Evolutionary conservation across 805 yeast species (phyloP).

Genomic region (Candida caryicola): DNA sequence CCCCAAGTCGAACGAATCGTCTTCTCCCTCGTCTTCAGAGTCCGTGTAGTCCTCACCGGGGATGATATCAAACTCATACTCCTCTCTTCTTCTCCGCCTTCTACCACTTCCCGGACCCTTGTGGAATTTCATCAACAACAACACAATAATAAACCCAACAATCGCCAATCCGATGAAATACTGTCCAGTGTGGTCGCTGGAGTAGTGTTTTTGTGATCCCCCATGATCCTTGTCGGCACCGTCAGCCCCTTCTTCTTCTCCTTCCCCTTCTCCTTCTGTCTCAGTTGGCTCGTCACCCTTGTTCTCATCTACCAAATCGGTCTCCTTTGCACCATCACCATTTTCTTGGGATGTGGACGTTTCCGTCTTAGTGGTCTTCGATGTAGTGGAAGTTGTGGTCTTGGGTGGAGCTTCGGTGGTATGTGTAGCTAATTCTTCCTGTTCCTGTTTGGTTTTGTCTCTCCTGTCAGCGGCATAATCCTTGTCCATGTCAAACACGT

Average conservation of each 20-base stretch:
- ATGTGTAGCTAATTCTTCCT: constrained; percentile 8
- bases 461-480: constrained; percentile 44
- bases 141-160: constrained; percentile 52
- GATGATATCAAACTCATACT: constrained; percentile 74
- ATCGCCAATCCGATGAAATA: constrained; percentile 59
- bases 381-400: constrained; percentile 1
- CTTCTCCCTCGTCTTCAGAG: constrained; percentile 31
- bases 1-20: constrained; percentile 36
- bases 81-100: constrained; percentile 62
- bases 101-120: constrained; percentile 38
- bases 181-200: constrained; percentile 51
- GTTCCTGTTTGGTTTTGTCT: constrained; percentile 11
- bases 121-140: constrained; percentile 46
- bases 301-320: not conserved
- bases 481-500: constrained; percentile 48
- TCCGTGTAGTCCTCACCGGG: constrained; percentile 58
- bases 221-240: constrained; percentile 24
- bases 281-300: not conserved
- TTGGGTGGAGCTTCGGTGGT: constrained; percentile 3
- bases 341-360: constrained; percentile 2
- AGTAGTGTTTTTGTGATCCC: constrained; percentile 34
- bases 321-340: constrained; percentile 1
- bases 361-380: not conserved
- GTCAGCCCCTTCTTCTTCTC: constrained; percentile 2
- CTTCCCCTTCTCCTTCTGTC: constrained; percentile 3